phyloP scores from a whole-genome alignment of 495 filamentous ascomycete genomes.

The Penicillium longicatenatum region DNA sequence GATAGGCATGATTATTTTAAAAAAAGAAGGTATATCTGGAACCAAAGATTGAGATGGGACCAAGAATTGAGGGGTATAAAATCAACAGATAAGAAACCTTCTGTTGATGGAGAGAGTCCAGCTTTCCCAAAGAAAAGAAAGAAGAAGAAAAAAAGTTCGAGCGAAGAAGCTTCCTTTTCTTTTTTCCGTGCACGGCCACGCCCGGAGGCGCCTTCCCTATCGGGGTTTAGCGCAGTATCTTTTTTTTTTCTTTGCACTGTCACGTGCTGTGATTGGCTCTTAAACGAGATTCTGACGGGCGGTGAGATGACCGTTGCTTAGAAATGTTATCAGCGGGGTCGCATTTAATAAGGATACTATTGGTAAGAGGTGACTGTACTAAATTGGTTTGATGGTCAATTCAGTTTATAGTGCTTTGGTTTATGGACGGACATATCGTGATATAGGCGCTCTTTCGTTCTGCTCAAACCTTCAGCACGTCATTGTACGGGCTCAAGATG shows the following conservation, averaged over 20 bases:
- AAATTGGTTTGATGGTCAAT: too few relatives aligned
- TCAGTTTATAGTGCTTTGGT: too few relatives aligned
- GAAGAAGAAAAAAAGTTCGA: conserved; percentile 48
- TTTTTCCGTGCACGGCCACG: conserved; percentile 26
- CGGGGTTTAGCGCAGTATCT: conserved; percentile 25
- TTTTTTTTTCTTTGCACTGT: conserved; percentile 3
- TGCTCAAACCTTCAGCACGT: too few relatives aligned
- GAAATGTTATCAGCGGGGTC: conserved; percentile 1
- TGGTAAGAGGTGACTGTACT: too few relatives aligned
- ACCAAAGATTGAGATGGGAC: conserved; percentile 9
- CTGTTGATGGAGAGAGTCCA: conserved; percentile 56
- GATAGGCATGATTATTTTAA: conserved; percentile 67
- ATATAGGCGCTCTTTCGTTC: neutral
- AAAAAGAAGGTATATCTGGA: conserved; percentile 28
- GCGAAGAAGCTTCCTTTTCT: conserved; percentile 40
- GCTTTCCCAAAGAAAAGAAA: conserved; percentile 59
- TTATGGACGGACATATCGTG: neutral
- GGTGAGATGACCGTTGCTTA: conserved; percentile 3
- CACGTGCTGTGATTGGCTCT: conserved; percentile 29
- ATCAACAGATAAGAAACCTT: conserved; percentile 52
- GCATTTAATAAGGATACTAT: too few relatives aligned
- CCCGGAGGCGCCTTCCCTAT: conserved; percentile 16
- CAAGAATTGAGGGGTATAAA: conserved; percentile 22
- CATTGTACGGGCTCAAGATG: too few relatives aligned
- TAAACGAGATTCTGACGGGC: conserved; percentile 34